Evolutionary conservation across 176 grass and related monocot species (phyloP).

Genomic region (Avena sativa): DNA sequence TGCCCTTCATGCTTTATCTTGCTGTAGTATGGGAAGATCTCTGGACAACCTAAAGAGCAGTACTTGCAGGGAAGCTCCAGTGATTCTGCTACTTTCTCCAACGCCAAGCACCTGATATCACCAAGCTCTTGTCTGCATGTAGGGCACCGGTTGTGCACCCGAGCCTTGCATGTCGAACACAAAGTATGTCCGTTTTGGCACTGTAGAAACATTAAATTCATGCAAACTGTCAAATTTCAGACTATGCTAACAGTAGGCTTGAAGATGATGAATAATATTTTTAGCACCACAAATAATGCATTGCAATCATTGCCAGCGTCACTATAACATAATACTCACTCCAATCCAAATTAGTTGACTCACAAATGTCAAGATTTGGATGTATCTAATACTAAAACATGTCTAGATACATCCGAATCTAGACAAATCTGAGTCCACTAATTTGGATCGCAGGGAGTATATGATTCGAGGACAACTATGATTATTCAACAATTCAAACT

Average conservation of each 20-base stretch:
- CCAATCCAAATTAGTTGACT: no score
- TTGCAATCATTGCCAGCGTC: not conserved
- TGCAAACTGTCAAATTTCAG: conserved; percentile 32
- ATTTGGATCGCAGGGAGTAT: not conserved
- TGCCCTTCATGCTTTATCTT: conserved; percentile 69
- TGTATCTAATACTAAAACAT: no score
- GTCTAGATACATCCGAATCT: no score
- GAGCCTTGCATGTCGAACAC: conserved; percentile 64
- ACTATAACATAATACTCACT: not conserved
- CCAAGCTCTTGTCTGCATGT: conserved; percentile 72
- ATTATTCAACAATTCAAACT: conserved; percentile 17
- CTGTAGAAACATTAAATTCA: conserved; percentile 37
- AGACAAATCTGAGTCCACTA: no score
- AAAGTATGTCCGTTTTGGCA: conserved; percentile 70
- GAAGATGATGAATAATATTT: conserved; percentile 37
- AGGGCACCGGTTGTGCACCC: conserved; percentile 65
- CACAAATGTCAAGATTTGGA: no score
- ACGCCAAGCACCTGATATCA: conserved; percentile 65
- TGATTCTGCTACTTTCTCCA: conserved; percentile 67
- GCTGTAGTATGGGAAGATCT: conserved; percentile 70
- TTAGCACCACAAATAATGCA: not conserved
- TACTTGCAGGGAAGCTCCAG: conserved; percentile 67
- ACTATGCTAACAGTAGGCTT: not conserved
- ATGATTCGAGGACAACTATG: conserved; percentile 10
- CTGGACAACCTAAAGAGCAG: conserved; percentile 63